These are phyloP conservation scores for Melaleuca quinquenervia DNA, from an alignment of 345 rosid genomes.

Conservation along the genomic window DNA sequence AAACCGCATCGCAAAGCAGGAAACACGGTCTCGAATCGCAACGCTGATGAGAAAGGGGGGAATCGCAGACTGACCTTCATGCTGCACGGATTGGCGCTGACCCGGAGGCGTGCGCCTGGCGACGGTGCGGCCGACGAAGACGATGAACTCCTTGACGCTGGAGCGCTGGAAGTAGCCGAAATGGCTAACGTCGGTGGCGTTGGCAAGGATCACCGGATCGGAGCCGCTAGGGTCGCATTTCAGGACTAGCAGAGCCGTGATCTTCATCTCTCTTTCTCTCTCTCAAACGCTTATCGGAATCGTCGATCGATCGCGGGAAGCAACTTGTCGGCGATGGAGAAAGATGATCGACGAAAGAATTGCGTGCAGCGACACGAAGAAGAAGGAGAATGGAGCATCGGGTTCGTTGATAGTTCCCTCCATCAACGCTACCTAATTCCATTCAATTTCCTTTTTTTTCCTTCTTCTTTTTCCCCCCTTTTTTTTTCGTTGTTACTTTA, in stretches of 20 bases:
- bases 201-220: constrained; percentile 55
- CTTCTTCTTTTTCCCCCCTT: accelerated
- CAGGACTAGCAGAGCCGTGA: constrained; percentile 77
- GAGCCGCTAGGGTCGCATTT: constrained; percentile 49
- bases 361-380: not conserved
- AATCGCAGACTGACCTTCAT: constrained; percentile 45
- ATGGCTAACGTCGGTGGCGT: constrained; percentile 69
- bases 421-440: not conserved
- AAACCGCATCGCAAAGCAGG: not conserved
- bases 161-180: constrained; percentile 86
- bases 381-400: not conserved
- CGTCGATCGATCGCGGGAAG: not conserved
- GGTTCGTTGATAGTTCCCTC: not conserved
- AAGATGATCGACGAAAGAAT: no score
- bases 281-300: not conserved
- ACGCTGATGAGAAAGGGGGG: not conserved
- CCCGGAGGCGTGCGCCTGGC: constrained; percentile 73
- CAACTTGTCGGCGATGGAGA: not conserved
- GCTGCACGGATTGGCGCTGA: constrained; percentile 88
- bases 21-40: not conserved
- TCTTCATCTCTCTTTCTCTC: constrained; percentile 43
- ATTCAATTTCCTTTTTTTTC: not conserved
- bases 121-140: constrained; percentile 86
- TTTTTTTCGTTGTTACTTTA: not conserved
- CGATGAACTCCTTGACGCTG: constrained; percentile 69